Conservation (phyloP, 2,329 filamentous ascomycete species). For the Aspergillus brunneoviolaceus region DNA sequence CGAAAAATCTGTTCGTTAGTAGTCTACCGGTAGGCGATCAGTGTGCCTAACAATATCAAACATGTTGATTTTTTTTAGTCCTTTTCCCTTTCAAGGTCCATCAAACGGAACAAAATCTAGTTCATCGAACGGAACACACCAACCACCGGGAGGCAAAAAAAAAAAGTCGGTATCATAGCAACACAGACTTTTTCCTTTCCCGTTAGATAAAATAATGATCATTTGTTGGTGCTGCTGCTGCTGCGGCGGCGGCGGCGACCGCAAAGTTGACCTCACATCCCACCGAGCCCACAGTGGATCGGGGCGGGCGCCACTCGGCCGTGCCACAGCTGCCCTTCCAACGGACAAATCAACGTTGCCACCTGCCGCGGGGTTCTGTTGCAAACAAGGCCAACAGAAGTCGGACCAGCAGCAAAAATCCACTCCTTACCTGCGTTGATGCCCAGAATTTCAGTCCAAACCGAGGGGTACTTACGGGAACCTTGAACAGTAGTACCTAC, state of each 20-base stretch:
- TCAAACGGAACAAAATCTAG: neutral
- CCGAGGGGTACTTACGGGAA: neutral
- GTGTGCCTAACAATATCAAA: constrained; percentile 4
- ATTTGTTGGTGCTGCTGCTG: neutral
- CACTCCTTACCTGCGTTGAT: constrained; percentile 34
- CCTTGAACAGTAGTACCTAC: no score
- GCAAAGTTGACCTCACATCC: constrained; percentile 16
- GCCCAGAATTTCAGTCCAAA: constrained; percentile 33
- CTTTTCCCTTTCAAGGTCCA: neutral
- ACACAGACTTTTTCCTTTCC: neutral
- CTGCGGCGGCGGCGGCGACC: neutral
- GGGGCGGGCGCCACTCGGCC: constrained; percentile 20
- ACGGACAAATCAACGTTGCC: constrained; percentile 18
- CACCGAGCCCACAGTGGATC: constrained; percentile 18
- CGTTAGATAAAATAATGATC: no score
- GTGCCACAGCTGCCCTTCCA: constrained; percentile 17
- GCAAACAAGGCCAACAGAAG: constrained; percentile 22
- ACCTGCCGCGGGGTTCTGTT: constrained; percentile 25
- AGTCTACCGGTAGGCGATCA: neutral
- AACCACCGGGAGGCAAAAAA: neutral
- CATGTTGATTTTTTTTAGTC: neutral
- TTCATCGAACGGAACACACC: neutral
- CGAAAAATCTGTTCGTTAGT: constrained; percentile 4
- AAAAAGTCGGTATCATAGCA: constrained; percentile 2
- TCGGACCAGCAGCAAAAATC: constrained; percentile 19